phyloP scores from a whole-genome alignment of 768 basidiomycete genomes.

The Kwoniella mangroviensis region DNA sequence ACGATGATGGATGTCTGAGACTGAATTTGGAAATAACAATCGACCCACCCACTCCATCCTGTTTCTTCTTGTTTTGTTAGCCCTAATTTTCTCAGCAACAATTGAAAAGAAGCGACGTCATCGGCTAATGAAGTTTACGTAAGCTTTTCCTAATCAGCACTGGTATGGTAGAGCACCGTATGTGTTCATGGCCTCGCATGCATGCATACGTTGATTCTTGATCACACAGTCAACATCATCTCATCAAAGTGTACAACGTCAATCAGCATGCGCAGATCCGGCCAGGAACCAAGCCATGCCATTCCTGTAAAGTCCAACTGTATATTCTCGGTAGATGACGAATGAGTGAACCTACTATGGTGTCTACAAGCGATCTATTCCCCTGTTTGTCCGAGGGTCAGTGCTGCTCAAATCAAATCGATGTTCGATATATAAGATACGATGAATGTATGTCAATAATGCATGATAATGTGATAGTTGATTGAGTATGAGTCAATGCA shows the following conservation, averaged over 20 bases:
- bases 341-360: too few relatives aligned
- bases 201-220: too few relatives aligned
- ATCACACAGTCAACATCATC: too few relatives aligned
- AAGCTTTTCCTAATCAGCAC: not conserved
- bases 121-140: not conserved
- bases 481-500: not conserved
- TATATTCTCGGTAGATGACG: too few relatives aligned
- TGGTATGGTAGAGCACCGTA: too few relatives aligned
- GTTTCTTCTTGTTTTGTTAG: not conserved
- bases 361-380: too few relatives aligned
- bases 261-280: too few relatives aligned
- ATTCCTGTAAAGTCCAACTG: too few relatives aligned
- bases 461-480: not conserved
- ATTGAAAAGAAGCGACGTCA: slow-evolving; percentile 10
- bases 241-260: too few relatives aligned
- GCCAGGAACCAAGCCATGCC: too few relatives aligned
- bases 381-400: too few relatives aligned
- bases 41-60: slow-evolving; percentile 2
- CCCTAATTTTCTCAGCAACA: slow-evolving; percentile 1
- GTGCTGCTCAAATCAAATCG: not conserved
- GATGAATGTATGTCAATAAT: not conserved
- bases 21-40: slow-evolving; percentile 2
- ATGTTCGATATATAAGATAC: not conserved
- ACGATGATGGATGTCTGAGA: not conserved
- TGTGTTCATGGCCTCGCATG: too few relatives aligned